These are phyloP conservation scores for Beauveria caledonica DNA, from an alignment of 2,329 filamentous ascomycete genomes.

Conservation along the genomic window DNA sequence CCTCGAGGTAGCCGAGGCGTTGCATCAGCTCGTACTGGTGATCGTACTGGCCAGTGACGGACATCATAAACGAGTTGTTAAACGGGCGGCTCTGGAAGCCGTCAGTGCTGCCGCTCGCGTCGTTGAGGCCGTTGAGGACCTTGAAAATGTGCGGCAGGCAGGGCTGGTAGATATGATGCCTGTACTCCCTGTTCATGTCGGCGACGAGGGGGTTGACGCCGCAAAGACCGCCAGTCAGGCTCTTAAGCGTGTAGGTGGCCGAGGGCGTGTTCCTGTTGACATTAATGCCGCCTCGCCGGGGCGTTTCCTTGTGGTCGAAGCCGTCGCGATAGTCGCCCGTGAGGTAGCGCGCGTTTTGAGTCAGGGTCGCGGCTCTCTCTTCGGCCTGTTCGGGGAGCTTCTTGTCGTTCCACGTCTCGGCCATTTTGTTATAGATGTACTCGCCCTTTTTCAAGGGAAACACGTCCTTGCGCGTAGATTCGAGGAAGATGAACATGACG, in stretches of 20 bases:
- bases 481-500: conserved; percentile 33
- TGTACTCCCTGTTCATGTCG: conserved; percentile 34
- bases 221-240: conserved; percentile 32
- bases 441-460: conserved; percentile 36
- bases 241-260: conserved; percentile 36
- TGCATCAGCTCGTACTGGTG: conserved; percentile 24
- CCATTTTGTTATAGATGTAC: conserved; percentile 28
- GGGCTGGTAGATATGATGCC: conserved; percentile 35
- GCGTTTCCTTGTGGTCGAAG: conserved; percentile 18
- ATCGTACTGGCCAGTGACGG: conserved; percentile 26
- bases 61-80: conserved; percentile 26
- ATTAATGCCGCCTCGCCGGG: conserved; percentile 29
- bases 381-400: conserved; percentile 25
- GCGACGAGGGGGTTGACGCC: conserved; percentile 32
- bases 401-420: conserved; percentile 23
- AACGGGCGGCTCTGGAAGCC: conserved; percentile 22
- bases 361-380: conserved; percentile 21
- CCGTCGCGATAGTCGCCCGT: conserved; percentile 29
- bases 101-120: conserved; percentile 9
- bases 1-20: conserved; percentile 22
- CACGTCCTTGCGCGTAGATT: conserved; percentile 36
- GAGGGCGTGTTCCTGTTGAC: conserved; percentile 33
- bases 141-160: conserved; percentile 33
- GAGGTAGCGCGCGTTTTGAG: conserved; percentile 26
- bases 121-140: conserved; percentile 20